Percentiles rank a stretch among this genome's conserved stretches.
Evolutionary conservation across 345 rosid genomes (phyloP).

Genomic region (Pelargonium nanum): DNA sequence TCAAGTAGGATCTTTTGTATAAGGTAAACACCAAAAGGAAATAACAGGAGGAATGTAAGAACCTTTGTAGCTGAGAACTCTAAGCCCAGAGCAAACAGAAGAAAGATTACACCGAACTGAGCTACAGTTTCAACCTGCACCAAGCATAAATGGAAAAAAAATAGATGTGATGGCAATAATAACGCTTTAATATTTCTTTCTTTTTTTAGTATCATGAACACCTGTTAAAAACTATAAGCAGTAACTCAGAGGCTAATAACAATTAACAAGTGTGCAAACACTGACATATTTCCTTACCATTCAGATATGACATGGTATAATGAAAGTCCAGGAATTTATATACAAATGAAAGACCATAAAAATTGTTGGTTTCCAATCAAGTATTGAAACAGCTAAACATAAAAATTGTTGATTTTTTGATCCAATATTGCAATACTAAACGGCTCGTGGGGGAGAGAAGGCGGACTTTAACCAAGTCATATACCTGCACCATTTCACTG

Average conservation of each 20-base stretch:
- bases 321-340: neutral
- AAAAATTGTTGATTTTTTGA: no score
- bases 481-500: conserved; percentile 96
- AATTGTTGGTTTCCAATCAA: neutral
- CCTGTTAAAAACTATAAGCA: neutral
- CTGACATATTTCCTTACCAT: neutral
- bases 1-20: neutral
- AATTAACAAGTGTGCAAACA: neutral
- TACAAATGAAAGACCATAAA: neutral
- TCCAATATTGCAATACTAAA: no score
- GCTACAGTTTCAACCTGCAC: conserved; percentile 92
- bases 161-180: neutral
- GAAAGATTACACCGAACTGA: conserved; percentile 95
- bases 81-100: conserved; percentile 85
- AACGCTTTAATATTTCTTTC: no score
- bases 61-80: conserved; percentile 87
- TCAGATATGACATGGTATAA: neutral
- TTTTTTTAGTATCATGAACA: no score
- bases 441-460: neutral
- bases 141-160: neutral
- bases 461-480: conserved; percentile 22
- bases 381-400: neutral
- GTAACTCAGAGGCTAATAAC: neutral
- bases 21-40: neutral
- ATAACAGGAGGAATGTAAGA: neutral